Base-by-base conservation (phyloP, 352 stramenopile genomes). In the Globisporangium ultimum region DNA sequence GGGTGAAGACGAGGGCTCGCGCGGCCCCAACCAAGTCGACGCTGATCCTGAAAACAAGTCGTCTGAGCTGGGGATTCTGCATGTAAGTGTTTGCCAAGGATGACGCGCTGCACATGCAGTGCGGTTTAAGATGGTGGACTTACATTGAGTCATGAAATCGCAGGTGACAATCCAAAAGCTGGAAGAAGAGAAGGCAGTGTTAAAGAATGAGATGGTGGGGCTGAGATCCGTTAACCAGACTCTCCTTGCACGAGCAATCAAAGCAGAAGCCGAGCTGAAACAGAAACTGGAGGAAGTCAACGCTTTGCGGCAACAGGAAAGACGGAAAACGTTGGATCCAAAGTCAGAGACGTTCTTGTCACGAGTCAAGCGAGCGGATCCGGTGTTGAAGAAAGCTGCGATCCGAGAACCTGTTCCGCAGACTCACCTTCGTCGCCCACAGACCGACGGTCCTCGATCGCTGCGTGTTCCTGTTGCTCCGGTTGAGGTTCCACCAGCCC, bases 141-240 rank as follows among this genome's bases (percentile, higher is more conserved):
- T 36, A 36, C 28, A 36, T 36, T 36, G 28, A 11, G 28, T 10
- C 28, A 36, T 36, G 28, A 36, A 6, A 36, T 7, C 8, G 8
- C 24, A 81, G 69, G 58, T 49, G 58, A 71, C 67, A 17, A 76
- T 78, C 38, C 40, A 63, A 17, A 46, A 55, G 2, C 52, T 84
- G 12, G 58, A 76, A 20, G 34, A 52, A 3, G 58, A 64, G 40
- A 80, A 79, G 51, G 54, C 57, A 2, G 58, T 50, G 18, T 51
- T 81, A 4, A 55, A 68, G 48, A 54, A 68, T 7, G 24, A 78
- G 38, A 67, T 81, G 13, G 13, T 46, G 0, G 63, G 60, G 20
- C 38, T 82, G 2, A 59, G 63, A n/a, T 46, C 48, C 0, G 67
- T 77, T 22, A 76, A 75, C 42, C 22, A 68, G 46, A 47, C 21